Conservation (phyloP, 495 filamentous ascomycete genomes). For the Bombardia bombarda region DNA sequence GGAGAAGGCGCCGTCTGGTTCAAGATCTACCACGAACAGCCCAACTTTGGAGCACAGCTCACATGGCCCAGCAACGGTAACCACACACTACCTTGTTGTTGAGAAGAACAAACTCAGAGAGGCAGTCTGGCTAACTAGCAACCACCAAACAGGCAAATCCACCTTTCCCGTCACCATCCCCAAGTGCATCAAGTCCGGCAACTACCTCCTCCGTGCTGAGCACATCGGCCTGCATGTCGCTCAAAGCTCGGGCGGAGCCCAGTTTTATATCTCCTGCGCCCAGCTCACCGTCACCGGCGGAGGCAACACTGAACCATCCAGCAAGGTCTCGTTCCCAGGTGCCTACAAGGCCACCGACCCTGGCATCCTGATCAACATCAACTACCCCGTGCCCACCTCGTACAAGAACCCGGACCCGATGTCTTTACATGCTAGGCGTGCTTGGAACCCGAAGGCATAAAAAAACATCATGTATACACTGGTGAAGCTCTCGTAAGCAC, state of each 20-base stretch:
- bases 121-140: background rate
- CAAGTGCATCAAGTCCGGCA: conserved; percentile 37
- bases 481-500: no score
- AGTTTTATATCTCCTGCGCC: conserved; percentile 43
- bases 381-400: conserved; percentile 31
- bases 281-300: conserved; percentile 33
- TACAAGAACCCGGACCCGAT: conserved; percentile 37
- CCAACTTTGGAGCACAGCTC: conserved; percentile 27
- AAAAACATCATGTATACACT: no score
- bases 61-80: conserved; percentile 33
- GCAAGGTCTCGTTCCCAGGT: conserved; percentile 32
- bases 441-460: background rate
- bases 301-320: conserved; percentile 25
- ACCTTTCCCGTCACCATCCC: conserved; percentile 35
- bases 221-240: conserved; percentile 48
- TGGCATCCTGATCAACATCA: conserved; percentile 37
- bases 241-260: conserved; percentile 32
- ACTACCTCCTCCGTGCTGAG: conserved; percentile 54
- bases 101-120: no score
- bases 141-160: conserved; percentile 21
- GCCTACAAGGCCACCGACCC: conserved; percentile 33
- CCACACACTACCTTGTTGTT: no score
- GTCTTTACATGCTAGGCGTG: conserved; percentile 24
- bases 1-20: conserved; percentile 44
- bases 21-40: conserved; percentile 45